A percentile compares a stretch with the other conserved stretches of the same genome.
Evolutionary conservation across 2,329 filamentous ascomycete genomes (phyloP).

Genomic region (Davidsoniella neocaledoniae): DNA sequence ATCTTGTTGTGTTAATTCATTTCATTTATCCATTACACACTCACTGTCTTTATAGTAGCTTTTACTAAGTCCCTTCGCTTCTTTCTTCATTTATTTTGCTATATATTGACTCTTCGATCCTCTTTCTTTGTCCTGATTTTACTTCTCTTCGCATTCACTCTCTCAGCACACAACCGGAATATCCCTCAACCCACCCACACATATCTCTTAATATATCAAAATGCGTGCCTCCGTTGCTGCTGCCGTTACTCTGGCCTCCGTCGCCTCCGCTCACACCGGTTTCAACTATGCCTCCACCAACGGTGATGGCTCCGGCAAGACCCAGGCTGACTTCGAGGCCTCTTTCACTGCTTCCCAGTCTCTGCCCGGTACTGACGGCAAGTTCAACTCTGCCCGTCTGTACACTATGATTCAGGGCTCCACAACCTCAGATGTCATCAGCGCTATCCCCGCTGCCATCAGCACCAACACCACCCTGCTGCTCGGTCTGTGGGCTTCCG

Average conservation of each 20-base stretch:
- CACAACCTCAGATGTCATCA: constrained; percentile 46
- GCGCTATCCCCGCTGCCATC: constrained; percentile 69
- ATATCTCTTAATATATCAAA: background rate
- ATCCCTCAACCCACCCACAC: background rate
- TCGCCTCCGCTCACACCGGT: constrained; percentile 33
- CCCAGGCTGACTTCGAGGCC: constrained; percentile 48
- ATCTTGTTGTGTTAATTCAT: constrained; percentile 3
- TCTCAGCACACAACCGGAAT: background rate
- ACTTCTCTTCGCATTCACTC: constrained; percentile 8
- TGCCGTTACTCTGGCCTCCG: constrained; percentile 5
- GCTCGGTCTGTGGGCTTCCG: constrained; percentile 71
- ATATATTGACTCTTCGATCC: background rate
- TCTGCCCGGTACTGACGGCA: constrained; percentile 44
- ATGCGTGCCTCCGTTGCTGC: constrained; percentile 13
- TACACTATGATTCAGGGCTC: constrained; percentile 49
- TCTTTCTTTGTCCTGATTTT: background rate
- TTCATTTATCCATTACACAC: background rate
- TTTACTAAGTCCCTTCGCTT: constrained; percentile 6
- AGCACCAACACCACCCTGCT: constrained; percentile 61
- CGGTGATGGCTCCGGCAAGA: constrained; percentile 41
- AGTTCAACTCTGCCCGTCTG: constrained; percentile 53
- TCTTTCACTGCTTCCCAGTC: constrained; percentile 50
- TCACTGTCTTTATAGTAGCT: constrained; percentile 3
- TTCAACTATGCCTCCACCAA: constrained; percentile 59
- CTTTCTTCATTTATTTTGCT: constrained; percentile 1